A percentile compares a stretch with the other conserved stretches of the same genome.
Evolutionary conservation across 108 stramenopile genomes (phyloP).

Genomic region (Bacterosira constricta): DNA sequence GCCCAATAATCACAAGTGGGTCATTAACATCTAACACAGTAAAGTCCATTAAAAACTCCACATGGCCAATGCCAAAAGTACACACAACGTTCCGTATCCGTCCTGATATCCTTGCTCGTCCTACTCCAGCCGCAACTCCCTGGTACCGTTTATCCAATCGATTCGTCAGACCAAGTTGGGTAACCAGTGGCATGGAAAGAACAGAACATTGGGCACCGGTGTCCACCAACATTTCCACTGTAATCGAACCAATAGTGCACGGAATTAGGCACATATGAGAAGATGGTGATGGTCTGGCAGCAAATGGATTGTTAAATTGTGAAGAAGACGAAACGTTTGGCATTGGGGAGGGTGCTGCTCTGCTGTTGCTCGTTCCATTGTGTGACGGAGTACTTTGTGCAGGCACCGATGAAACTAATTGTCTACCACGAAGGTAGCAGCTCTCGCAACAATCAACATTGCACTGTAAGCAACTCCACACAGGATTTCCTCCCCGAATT

Average conservation of each 20-base stretch:
- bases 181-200: constrained; percentile 62
- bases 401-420: not conserved
- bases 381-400: not conserved
- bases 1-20: constrained; percentile 62
- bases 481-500: constrained; percentile 13
- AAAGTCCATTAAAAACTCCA: constrained; percentile 73
- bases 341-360: not conserved
- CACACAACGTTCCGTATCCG: constrained; percentile 54
- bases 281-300: not conserved
- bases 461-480: constrained; percentile 44
- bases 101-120: constrained; percentile 62
- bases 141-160: constrained; percentile 48
- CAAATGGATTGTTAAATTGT: constrained; percentile 20
- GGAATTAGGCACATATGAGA: constrained; percentile 64
- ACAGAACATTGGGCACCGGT: constrained; percentile 71
- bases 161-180: constrained; percentile 52
- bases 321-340: constrained; percentile 13
- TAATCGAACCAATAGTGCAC: constrained; percentile 53
- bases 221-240: constrained; percentile 76
- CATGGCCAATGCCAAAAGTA: constrained; percentile 60
- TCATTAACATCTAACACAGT: constrained; percentile 62
- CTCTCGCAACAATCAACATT: constrained; percentile 40
- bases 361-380: not conserved
- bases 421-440: constrained; percentile 14
- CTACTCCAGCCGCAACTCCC: constrained; percentile 73